Evolutionary conservation across 2,329 filamentous ascomycete genomes (phyloP), one percentile per base, ranked within the genome.

Genomic region (Cladophialophora immunda): DNA sequence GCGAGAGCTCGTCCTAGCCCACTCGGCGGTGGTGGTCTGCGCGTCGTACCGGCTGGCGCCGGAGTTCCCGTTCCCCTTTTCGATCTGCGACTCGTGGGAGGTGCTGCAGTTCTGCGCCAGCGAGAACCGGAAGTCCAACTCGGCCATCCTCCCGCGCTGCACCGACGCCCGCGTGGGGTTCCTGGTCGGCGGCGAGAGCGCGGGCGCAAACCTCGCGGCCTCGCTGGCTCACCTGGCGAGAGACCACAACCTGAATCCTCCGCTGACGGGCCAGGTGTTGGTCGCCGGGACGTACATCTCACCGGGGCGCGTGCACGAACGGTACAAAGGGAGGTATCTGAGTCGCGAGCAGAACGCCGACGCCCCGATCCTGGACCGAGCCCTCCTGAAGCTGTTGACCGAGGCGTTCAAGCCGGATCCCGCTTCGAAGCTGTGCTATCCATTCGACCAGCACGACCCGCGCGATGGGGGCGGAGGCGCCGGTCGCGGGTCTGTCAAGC

Each of bases 151-250:
- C 41, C 71, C 15, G 50, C 70, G 84, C 3, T 77, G 76, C 9
- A 78, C 79, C 9, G 77, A 83, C 61, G 76, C 80, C 0, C 72
- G 74, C 6, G 76, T 76, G 11, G 83, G 83, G 0, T 85, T 85
- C 69, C 65, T 86, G n/a, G 62, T 85, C 6, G 83, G 82, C 22
- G 83, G 84, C 0, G 77, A 78, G 1, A 83, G 81, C 22, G 81
- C 83, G 0, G 83, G 83, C n/a, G 82, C 73, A 1, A 78, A 75
- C 67, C 77, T 83, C 61, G 74, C 79, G 1, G 75, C 80, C 25
- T 75, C 76, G 2, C 68, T 80, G 25, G 76, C 76, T 0, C 81
- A 82, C 67, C 75, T 80, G 1, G 78, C 79, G 1, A 76, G 79
- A 1, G 79, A 83, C 58, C 76, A 82, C 30, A 73, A 76, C 13